phyloP scores from a whole-genome alignment of 768 basidiomycete genomes.

The Calocybe indica region DNA sequence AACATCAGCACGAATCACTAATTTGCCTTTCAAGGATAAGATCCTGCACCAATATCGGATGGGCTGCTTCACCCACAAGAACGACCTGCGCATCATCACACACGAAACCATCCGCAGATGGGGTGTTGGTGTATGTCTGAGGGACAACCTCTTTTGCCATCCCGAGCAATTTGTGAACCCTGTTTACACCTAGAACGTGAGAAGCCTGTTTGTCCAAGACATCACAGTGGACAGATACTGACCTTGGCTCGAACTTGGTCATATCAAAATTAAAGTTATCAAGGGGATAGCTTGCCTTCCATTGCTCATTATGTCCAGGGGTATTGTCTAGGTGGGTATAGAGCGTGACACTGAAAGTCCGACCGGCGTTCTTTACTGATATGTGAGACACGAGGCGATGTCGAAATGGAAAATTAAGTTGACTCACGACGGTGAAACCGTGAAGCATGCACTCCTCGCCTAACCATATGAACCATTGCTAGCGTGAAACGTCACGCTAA shows the following conservation, averaged over 20 bases:
- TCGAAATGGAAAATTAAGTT: neutral
- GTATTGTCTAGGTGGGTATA: slow-evolving; percentile 16
- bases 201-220: neutral
- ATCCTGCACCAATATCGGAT: slow-evolving; percentile 41
- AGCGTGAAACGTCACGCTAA: neutral
- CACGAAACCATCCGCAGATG: slow-evolving; percentile 39
- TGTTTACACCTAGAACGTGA: slow-evolving; percentile 6
- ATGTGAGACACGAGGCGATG: neutral
- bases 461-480: slow-evolving; percentile 30
- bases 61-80: slow-evolving; percentile 57
- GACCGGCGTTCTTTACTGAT: slow-evolving; percentile 16
- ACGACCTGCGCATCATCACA: slow-evolving; percentile 42
- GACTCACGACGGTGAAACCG: slow-evolving; percentile 20
- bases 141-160: slow-evolving; percentile 21
- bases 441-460: slow-evolving; percentile 20
- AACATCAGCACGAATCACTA: neutral
- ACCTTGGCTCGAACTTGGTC: slow-evolving; percentile 30
- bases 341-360: slow-evolving; percentile 21
- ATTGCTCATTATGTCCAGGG: slow-evolving; percentile 19
- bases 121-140: slow-evolving; percentile 21
- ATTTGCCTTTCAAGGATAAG: neutral
- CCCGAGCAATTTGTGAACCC: slow-evolving; percentile 27
- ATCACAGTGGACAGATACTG: neutral
- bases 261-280: slow-evolving; percentile 28
- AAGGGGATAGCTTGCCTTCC: slow-evolving; percentile 23